Evolutionary conservation across 257 asterid species (phyloP), one percentile per base, ranked within the genome.

Genomic region (Plantago major): DNA sequence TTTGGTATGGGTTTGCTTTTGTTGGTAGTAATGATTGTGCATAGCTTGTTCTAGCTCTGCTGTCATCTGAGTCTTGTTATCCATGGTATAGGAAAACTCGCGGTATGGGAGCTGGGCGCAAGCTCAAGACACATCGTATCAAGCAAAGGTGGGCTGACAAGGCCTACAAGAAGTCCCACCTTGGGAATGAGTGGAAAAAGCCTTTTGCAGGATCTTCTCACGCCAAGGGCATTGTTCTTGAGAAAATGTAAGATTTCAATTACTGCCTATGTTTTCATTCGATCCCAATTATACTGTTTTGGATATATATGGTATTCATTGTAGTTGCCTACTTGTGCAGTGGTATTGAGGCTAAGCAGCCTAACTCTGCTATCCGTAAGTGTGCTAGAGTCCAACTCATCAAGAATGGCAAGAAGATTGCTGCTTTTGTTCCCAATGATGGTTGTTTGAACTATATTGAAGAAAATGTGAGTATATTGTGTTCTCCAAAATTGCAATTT

Each of bases 71-170:
- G 22, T 56, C 9, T 5, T 3, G 5, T 57, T 38, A 55, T 16
- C 55, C 8, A 15, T 61, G 56, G 63, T 66, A 17, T 58, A 85
- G 94, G 73, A 85, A 85, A 74, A 85, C 94, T 26, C 86, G 90
- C 56, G 94, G 94, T 43, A 85, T 85, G 90, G 94, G 94, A 83
- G 88, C 94, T 53, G 94, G 86, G 9, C 88, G 94, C 83, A 85
- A 85, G 78, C 77, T 85, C 79, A 75, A 70, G 86, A 74, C 86
- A 75, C 94, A 85, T 74, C 87, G 94, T 4, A 78, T 78, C 28
- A 68, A 73, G 50, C 90, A 85, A 66, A 78, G 94, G 75, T 85
- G 94, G 94, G 88, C 94, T 61, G 94, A 85, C 69, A 85, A 82
- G 79, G 77, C 94, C 17, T 85, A 85, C 64, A 82, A 85, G 83